Conservation (phyloP, 2,329 filamentous ascomycete genomes). For the Epichloe festucae region DNA sequence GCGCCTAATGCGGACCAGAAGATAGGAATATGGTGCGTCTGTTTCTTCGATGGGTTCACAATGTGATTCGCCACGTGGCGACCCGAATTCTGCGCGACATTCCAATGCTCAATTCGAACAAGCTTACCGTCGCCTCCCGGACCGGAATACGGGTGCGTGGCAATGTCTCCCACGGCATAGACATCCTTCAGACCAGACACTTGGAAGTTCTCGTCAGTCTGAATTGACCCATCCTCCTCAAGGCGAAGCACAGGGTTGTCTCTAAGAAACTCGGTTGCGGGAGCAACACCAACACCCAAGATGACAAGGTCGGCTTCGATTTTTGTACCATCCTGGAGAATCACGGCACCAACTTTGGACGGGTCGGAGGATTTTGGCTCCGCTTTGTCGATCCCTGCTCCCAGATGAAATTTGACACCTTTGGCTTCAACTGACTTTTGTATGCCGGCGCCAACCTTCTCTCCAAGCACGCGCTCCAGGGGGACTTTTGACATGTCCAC, state of each 20-base stretch:
- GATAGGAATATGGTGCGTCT: slow-evolving; percentile 73
- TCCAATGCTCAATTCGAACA: slow-evolving; percentile 93
- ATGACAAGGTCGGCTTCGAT: slow-evolving; percentile 84
- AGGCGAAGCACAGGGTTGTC: slow-evolving; percentile 58
- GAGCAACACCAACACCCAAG: slow-evolving; percentile 77
- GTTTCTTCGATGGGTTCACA: slow-evolving; percentile 42
- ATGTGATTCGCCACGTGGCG: slow-evolving; percentile 70
- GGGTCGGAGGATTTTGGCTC: slow-evolving; percentile 54
- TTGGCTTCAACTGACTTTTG: slow-evolving; percentile 68
- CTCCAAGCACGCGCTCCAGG: slow-evolving; percentile 75
- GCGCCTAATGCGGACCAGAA: slow-evolving; percentile 93
- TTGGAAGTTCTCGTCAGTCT: slow-evolving; percentile 66
- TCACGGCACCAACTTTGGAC: slow-evolving; percentile 64
- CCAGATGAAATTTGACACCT: slow-evolving; percentile 80
- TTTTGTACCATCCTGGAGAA: slow-evolving; percentile 73
- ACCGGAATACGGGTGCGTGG: slow-evolving; percentile 85
- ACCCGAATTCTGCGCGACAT: slow-evolving; percentile 89
- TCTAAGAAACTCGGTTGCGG: slow-evolving; percentile 71
- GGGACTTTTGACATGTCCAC: slow-evolving; percentile 81
- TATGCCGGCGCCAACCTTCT: slow-evolving; percentile 67
- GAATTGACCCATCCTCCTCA: slow-evolving; percentile 74
- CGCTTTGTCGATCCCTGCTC: slow-evolving; percentile 70
- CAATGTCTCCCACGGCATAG: slow-evolving; percentile 90
- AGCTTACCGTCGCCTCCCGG: slow-evolving; percentile 64
- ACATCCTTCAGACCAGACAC: slow-evolving; percentile 69